phyloP scores from a whole-genome alignment of 345 rosid genomes.

The Moringa oleifera region DNA sequence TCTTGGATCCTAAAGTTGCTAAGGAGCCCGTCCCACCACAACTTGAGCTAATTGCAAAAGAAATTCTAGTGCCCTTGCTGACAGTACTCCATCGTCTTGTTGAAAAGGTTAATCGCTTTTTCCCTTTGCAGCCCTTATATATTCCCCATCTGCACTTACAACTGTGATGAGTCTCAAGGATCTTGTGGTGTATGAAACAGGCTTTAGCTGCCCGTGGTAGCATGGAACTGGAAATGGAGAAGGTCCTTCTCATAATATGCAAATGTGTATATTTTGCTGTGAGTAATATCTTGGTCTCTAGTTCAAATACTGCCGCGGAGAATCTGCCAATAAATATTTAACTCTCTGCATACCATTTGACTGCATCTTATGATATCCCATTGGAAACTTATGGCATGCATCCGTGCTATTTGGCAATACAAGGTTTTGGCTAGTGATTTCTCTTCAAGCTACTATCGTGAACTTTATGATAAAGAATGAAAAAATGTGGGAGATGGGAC shows the following conservation, averaged over 20 bases:
- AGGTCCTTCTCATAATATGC: constrained; percentile 56
- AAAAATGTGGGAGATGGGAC: neutral
- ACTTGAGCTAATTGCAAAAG: constrained; percentile 59
- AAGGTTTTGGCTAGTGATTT: neutral
- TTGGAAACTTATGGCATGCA: neutral
- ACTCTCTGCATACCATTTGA: neutral
- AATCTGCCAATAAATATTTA: neutral
- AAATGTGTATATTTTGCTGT: constrained; percentile 77
- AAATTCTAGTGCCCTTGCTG: constrained; percentile 66
- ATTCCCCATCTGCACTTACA: constrained; percentile 1
- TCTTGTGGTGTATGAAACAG: constrained; percentile 41
- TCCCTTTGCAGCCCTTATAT: constrained; percentile 9
- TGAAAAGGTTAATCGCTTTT: constrained; percentile 51
- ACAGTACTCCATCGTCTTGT: constrained; percentile 46
- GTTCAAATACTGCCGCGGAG: neutral
- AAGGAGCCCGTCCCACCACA: constrained; percentile 81
- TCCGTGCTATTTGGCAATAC: neutral
- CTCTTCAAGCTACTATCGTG: neutral
- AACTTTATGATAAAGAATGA: neutral
- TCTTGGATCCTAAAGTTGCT: constrained; percentile 72
- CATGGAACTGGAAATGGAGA: constrained; percentile 47
- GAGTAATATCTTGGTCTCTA: constrained; percentile 27
- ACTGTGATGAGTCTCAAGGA: constrained; percentile 15
- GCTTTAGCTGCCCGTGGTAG: constrained; percentile 29
- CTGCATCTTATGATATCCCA: no score